Evolutionary conservation across 2,329 filamentous ascomycete genomes (phyloP).

Genomic region (Verticillium dahliae): DNA sequence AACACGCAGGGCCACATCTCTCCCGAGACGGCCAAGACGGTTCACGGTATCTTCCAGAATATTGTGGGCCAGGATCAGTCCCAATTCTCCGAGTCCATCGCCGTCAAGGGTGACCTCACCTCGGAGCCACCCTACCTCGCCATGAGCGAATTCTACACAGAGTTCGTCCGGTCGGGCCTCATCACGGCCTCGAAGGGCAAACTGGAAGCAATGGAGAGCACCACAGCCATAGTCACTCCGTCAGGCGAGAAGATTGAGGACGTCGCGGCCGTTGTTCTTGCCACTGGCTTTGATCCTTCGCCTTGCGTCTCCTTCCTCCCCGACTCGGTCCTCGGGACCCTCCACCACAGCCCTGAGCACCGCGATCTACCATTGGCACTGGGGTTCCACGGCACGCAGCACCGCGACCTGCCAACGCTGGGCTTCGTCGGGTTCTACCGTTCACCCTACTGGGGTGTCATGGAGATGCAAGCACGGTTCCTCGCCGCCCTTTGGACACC

Average conservation of each 20-base stretch:
- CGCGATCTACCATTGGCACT: slow-evolving; percentile 57
- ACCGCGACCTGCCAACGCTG: slow-evolving; percentile 53
- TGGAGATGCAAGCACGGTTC: slow-evolving; percentile 78
- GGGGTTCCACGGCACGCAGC: slow-evolving; percentile 59
- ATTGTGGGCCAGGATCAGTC: slow-evolving; percentile 49
- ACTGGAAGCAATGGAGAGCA: slow-evolving; percentile 27
- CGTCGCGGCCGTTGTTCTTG: slow-evolving; percentile 63
- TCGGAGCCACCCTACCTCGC: slow-evolving; percentile 57
- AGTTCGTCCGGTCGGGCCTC: slow-evolving; percentile 63
- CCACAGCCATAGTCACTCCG: slow-evolving; percentile 22
- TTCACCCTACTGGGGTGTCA: slow-evolving; percentile 78
- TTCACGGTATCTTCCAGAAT: slow-evolving; percentile 43
- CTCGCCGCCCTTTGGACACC: slow-evolving; percentile 54
- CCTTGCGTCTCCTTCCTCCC: slow-evolving; percentile 61
- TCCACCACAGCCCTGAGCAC: slow-evolving; percentile 51
- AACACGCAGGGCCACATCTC: slow-evolving; percentile 61
- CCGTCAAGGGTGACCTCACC: slow-evolving; percentile 29
- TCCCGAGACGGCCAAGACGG: slow-evolving; percentile 45
- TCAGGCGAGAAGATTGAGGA: slow-evolving; percentile 35
- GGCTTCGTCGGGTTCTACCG: slow-evolving; percentile 82
- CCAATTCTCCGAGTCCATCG: slow-evolving; percentile 32
- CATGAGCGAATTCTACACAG: slow-evolving; percentile 65
- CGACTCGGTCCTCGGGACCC: slow-evolving; percentile 40
- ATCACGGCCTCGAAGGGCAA: slow-evolving; percentile 47
- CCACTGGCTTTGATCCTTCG: slow-evolving; percentile 67